Percentiles rank a stretch among this genome's conserved stretches.
These are phyloP conservation scores for Paracorniculantispora psalliotae DNA, from an alignment of 2,329 filamentous ascomycete genomes.

Conservation along the genomic window DNA sequence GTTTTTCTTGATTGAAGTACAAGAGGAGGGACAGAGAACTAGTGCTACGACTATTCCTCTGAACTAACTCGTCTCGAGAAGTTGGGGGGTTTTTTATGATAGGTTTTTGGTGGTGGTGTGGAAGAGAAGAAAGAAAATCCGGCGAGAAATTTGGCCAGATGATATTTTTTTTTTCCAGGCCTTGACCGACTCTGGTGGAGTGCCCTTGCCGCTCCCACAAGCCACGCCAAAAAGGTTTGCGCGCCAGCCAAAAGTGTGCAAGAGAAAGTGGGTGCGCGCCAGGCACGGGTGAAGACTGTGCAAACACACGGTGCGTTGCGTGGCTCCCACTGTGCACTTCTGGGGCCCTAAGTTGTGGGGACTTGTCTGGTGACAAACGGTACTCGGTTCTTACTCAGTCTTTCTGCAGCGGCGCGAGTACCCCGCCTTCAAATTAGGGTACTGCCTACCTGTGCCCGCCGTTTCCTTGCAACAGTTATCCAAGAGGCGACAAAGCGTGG, in stretches of 20 bases:
- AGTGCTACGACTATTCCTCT: conserved; percentile 56
- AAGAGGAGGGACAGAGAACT: conserved; percentile 56
- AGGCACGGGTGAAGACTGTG: conserved; percentile 3
- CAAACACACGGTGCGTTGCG: background rate
- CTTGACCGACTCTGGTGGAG: conserved; percentile 20
- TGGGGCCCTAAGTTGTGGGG: background rate
- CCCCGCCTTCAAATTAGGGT: background rate
- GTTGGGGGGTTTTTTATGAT: conserved; percentile 40
- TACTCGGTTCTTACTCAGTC: background rate
- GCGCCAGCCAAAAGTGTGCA: background rate
- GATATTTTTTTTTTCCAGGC: conserved; percentile 31
- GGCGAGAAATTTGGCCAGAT: conserved; percentile 33
- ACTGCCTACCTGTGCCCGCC: background rate
- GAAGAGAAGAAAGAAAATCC: conserved; percentile 33
- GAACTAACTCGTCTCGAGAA: conserved; percentile 42
- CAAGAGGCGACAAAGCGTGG: no score
- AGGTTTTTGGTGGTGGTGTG: conserved; percentile 45
- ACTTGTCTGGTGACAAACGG: background rate
- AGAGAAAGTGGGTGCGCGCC: conserved; percentile 16
- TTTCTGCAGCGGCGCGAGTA: background rate
- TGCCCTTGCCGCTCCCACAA: conserved; percentile 15
- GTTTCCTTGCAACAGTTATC: no score
- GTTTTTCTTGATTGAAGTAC: conserved; percentile 46
- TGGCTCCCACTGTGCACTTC: background rate
- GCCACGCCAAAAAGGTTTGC: conserved; percentile 10